These are phyloP conservation scores for Neurospora sp. DNA, from an alignment of 2,329 filamentous ascomycete genomes.

Conservation along the genomic window DNA sequence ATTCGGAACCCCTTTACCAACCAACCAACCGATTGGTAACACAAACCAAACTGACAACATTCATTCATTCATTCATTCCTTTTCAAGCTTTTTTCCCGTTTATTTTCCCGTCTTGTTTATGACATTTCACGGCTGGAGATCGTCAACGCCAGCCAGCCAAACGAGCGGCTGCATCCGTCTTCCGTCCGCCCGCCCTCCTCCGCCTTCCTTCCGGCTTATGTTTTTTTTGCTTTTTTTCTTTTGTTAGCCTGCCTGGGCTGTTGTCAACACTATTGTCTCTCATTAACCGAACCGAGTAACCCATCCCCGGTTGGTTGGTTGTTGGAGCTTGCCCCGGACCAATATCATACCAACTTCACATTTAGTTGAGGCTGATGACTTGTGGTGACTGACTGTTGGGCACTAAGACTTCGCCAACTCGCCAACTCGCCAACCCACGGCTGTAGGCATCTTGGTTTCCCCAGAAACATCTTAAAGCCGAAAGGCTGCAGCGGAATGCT, in stretches of 20 bases:
- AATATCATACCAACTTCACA: neutral
- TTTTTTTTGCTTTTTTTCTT: neutral
- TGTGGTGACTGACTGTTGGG: neutral
- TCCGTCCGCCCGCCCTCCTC: neutral
- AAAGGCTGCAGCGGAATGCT: neutral
- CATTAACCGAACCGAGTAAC: neutral
- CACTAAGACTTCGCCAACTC: neutral
- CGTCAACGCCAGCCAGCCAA: neutral
- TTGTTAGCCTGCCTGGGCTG: neutral
- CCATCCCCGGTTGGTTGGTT: neutral
- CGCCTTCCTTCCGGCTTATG: neutral
- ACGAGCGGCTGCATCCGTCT: neutral
- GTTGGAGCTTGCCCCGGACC: neutral
- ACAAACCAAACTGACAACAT: neutral
- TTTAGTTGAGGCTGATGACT: neutral
- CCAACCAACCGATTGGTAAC: neutral
- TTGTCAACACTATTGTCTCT: neutral
- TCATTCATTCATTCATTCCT: neutral
- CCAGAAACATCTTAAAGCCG: neutral
- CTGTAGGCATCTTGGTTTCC: neutral
- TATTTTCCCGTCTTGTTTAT: neutral
- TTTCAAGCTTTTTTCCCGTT: neutral
- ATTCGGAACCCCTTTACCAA: neutral
- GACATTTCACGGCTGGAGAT: neutral
- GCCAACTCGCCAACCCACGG: neutral